Percentiles rank a stretch among this genome's conserved stretches.
Evolutionary conservation across 371 early-diverging fungal species (phyloP).

Genomic region (Basidiobolus meristosporus): DNA sequence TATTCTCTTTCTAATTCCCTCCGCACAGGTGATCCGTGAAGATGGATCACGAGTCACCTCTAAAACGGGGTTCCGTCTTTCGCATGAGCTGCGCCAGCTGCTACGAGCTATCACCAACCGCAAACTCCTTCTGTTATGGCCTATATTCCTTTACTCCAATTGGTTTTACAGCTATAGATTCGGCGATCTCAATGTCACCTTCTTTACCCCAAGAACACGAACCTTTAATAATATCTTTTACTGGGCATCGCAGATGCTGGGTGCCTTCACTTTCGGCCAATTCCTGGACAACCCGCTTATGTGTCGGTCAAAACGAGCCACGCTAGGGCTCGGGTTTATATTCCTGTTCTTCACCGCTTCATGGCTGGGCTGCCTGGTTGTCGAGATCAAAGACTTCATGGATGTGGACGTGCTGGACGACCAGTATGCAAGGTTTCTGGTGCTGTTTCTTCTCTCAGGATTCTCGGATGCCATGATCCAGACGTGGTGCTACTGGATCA

Average conservation of each 20-base stretch:
- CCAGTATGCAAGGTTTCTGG: constrained; percentile 26
- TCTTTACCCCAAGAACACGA: constrained; percentile 34
- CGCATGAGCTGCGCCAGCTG: constrained; percentile 31
- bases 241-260: constrained; percentile 49
- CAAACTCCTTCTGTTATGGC: constrained; percentile 31
- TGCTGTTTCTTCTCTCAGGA: constrained; percentile 43
- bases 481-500: constrained; percentile 35
- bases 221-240: constrained; percentile 44
- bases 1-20: constrained; percentile 31
- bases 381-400: constrained; percentile 25
- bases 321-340: constrained; percentile 22
- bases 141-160: constrained; percentile 53
- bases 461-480: constrained; percentile 47
- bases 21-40: constrained; percentile 25
- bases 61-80: constrained; percentile 20
- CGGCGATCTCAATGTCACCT: constrained; percentile 19
- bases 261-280: constrained; percentile 23
- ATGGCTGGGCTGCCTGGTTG: constrained; percentile 37
- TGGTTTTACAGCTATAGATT: constrained; percentile 61
- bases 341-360: constrained; percentile 21
- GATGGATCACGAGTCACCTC: constrained; percentile 40
- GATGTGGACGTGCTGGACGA: constrained; percentile 14
- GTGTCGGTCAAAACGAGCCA: constrained; percentile 24
- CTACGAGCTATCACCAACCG: constrained; percentile 38
- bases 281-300: constrained; percentile 24